phyloP scores from a whole-genome alignment of 257 asterid species.

The Leonotis leonurus region DNA sequence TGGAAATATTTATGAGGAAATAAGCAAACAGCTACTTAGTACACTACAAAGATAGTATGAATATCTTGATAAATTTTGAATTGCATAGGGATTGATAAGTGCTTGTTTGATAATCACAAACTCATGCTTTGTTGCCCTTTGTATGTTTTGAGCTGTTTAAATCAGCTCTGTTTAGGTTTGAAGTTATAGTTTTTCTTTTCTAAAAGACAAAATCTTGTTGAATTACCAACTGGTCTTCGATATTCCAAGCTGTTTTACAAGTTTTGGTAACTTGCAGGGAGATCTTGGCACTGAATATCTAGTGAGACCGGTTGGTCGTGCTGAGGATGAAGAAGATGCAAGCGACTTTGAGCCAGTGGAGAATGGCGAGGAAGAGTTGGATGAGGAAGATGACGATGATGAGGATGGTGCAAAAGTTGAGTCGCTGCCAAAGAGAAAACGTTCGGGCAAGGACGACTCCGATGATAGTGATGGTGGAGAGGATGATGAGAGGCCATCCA shows the following conservation, averaged over 20 bases:
- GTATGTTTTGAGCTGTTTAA: background rate
- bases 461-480: constrained; percentile 61
- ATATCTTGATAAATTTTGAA: too few species aligned
- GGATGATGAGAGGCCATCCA: constrained; percentile 74
- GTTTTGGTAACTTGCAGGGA: constrained; percentile 30
- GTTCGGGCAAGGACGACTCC: constrained; percentile 48
- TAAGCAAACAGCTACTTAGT: too few species aligned
- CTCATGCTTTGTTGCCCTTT: too few species aligned
- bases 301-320: constrained; percentile 60
- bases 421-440: constrained; percentile 72
- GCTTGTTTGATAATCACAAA: too few species aligned
- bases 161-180: background rate
- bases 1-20: too few species aligned
- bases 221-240: background rate
- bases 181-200: background rate
- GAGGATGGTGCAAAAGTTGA: constrained; percentile 47
- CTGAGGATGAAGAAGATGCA: constrained; percentile 87
- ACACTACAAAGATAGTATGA: too few species aligned
- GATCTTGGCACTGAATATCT: constrained; percentile 89
- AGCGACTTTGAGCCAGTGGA: constrained; percentile 84
- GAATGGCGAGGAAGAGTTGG: constrained; percentile 53
- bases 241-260: background rate
- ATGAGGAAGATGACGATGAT: constrained; percentile 43
- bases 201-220: background rate
- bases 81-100: too few species aligned